Evolutionary conservation across 2,329 filamentous ascomycete genomes (phyloP).

Genomic region (Magnaporthales sp.): DNA sequence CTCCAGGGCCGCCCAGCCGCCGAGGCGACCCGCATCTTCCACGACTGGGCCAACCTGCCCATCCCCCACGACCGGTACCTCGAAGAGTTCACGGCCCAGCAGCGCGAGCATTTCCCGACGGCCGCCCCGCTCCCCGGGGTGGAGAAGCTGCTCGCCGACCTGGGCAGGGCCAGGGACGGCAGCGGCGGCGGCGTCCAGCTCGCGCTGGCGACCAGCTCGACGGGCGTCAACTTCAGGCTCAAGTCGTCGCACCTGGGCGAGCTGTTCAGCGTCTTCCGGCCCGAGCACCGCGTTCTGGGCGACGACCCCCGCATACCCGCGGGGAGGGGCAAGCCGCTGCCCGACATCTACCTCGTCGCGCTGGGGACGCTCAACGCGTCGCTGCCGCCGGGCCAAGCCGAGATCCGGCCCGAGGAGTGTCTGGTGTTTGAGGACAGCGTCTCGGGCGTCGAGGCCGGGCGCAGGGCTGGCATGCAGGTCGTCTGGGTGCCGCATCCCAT

Average conservation of each 20-base stretch:
- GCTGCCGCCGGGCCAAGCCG: conserved; percentile 50
- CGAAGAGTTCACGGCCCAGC: conserved; percentile 49
- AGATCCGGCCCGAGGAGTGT: conserved; percentile 75
- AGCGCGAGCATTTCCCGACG: conserved; percentile 62
- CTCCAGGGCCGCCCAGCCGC: conserved; percentile 54
- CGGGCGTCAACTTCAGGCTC: conserved; percentile 61
- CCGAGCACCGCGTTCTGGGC: conserved; percentile 67
- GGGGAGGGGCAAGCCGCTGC: conserved; percentile 86
- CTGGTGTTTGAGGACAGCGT: conserved; percentile 95
- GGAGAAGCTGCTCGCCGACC: conserved; percentile 51
- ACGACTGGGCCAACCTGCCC: conserved; percentile 79
- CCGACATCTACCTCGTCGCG: conserved; percentile 88
- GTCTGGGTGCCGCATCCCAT: conserved; percentile 85
- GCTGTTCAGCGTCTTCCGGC: conserved; percentile 57
- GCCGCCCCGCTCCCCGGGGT: conserved; percentile 77
- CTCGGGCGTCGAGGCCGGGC: conserved; percentile 81
- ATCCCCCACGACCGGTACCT: conserved; percentile 63
- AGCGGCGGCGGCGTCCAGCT: conserved; percentile 49
- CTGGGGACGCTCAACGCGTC: conserved; percentile 75
- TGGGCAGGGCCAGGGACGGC: conserved; percentile 35
- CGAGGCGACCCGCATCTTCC: conserved; percentile 45
- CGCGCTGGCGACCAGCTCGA: conserved; percentile 77
- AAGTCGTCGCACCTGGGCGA: conserved; percentile 60
- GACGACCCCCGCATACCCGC: conserved; percentile 71
- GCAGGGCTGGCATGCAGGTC: conserved; percentile 89